Percentiles rank a stretch among this genome's conserved stretches.
phyloP scores from a whole-genome alignment of 306 rosid species.

The Sophora flavescens region DNA sequence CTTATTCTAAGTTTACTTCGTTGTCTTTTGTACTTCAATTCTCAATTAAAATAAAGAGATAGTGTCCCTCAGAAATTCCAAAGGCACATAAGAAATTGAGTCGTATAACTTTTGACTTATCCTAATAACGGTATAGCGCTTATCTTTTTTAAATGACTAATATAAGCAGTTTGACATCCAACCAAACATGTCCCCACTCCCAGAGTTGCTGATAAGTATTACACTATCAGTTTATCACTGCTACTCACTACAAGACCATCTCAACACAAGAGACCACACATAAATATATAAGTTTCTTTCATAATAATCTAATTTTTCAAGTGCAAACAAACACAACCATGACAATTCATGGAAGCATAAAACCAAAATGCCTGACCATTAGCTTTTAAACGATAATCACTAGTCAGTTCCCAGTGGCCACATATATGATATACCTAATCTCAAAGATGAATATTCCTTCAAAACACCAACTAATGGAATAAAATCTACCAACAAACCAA shows the following conservation, averaged over 20 bases:
- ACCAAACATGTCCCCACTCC: not conserved
- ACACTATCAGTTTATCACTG: not conserved
- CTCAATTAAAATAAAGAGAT: not conserved
- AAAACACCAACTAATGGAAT: not conserved
- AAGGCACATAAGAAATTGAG: conserved; percentile 24
- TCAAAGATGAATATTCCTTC: not conserved
- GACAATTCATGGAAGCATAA: not conserved
- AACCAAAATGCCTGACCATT: conserved; percentile 4
- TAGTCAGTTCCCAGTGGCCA: conserved; percentile 12
- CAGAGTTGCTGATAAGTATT: not conserved
- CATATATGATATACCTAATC: not conserved
- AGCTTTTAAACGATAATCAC: not conserved
- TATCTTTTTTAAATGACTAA: not conserved
- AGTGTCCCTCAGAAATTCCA: not conserved
- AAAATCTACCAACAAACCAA: conserved; percentile 20
- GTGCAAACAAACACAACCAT: conserved; percentile 9
- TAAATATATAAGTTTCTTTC: not conserved
- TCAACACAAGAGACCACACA: not conserved
- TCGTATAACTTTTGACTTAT: not conserved
- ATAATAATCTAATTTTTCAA: not conserved
- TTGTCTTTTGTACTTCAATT: not conserved
- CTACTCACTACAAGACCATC: not conserved
- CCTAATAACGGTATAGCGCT: not conserved
- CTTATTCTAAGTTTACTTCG: not conserved
- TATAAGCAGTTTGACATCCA: not conserved